Conservation (phyloP, 306 rosid species). For the Acacia acuminata region DNA sequence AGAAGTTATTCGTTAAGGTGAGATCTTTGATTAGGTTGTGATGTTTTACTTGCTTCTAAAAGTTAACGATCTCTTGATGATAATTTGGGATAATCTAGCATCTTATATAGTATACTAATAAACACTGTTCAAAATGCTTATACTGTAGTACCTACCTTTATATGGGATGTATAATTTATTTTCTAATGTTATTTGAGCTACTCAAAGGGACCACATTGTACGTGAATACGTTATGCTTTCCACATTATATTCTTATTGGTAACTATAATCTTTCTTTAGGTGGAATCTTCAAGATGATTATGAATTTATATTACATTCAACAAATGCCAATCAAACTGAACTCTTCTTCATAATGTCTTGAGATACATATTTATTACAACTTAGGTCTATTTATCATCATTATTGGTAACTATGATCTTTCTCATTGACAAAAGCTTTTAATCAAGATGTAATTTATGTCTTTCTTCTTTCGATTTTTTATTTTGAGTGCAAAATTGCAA, state of each 20-base stretch:
- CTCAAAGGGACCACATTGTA: neutral
- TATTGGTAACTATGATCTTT: neutral
- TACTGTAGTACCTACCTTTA: neutral
- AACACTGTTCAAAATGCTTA: neutral
- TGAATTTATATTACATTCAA: constrained; percentile 1
- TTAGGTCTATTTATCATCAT: constrained; percentile 15
- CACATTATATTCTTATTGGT: neutral
- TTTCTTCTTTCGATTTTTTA: neutral
- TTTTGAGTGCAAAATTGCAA: neutral
- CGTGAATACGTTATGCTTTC: constrained; percentile 6
- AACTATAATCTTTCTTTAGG: neutral
- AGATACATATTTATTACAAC: constrained; percentile 14
- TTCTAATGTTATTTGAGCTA: constrained; percentile 2
- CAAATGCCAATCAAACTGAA: constrained; percentile 1
- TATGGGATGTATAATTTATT: neutral
- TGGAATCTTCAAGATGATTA: neutral
- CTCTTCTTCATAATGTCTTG: neutral
- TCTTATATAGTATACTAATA: neutral
- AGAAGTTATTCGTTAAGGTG: neutral
- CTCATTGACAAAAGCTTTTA: neutral
- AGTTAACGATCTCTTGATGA: neutral
- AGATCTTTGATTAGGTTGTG: neutral
- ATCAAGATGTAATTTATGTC: neutral
- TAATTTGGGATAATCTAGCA: constrained; percentile 22
- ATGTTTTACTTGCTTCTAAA: constrained; percentile 7